phyloP scores from a whole-genome alignment of 768 basidiomycete species.

The Coprinellus micaceus region DNA sequence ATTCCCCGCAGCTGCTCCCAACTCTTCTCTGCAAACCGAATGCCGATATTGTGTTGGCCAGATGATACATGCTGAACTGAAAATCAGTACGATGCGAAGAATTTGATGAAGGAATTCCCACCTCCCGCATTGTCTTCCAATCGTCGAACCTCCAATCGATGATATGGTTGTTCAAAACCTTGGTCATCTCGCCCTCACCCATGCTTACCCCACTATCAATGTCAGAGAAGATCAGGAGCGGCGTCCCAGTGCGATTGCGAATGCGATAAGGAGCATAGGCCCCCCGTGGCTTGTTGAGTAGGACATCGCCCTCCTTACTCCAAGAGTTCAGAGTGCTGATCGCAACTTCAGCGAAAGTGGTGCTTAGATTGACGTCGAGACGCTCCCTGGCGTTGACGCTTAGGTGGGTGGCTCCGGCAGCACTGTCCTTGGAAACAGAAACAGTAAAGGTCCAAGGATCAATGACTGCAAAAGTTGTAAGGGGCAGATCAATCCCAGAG shows the following conservation, averaged over 20 bases:
- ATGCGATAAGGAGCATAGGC: slow-evolving; percentile 92
- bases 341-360: slow-evolving; percentile 84
- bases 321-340: slow-evolving; percentile 70
- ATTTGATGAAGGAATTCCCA: too few species aligned
- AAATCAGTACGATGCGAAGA: too few species aligned
- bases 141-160: slow-evolving; percentile 98
- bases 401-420: slow-evolving; percentile 51
- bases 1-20: slow-evolving; percentile 90
- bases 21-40: slow-evolving; percentile 78
- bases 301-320: slow-evolving; percentile 67
- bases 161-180: slow-evolving; percentile 68
- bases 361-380: slow-evolving; percentile 87
- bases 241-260: slow-evolving; percentile 85
- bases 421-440: slow-evolving; percentile 55
- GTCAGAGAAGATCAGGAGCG: slow-evolving; percentile 84
- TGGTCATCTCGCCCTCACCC: slow-evolving; percentile 49
- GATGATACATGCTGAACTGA: slow-evolving; percentile 68
- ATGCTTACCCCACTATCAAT: slow-evolving; percentile 48
- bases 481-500: not conserved
- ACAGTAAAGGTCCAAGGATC: slow-evolving; percentile 93
- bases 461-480: slow-evolving; percentile 52
- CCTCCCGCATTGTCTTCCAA: slow-evolving; percentile 91
- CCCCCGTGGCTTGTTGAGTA: slow-evolving; percentile 76
- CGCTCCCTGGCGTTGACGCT: slow-evolving; percentile 73
- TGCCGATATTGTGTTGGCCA: slow-evolving; percentile 78